A percentile compares a stretch with the other conserved stretches of the same genome.
phyloP scores from a whole-genome alignment of 768 basidiomycete genomes.

The Imleria badia region DNA sequence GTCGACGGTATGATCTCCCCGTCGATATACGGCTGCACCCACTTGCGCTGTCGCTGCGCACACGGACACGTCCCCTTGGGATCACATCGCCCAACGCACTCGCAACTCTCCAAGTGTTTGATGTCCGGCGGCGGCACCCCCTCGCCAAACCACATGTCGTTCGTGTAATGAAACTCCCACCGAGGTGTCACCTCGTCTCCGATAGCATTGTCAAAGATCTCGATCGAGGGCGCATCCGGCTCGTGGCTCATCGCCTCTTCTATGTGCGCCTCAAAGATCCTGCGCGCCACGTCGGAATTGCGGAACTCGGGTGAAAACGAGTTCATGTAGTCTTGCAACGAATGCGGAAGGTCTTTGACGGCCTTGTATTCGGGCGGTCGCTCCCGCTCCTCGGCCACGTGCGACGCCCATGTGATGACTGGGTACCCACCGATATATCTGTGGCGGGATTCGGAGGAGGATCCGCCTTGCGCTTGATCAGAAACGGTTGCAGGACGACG shows the following conservation, averaged over 20 bases:
- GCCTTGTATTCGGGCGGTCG: constrained; percentile 26
- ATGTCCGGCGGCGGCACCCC: constrained; percentile 67
- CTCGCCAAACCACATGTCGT: constrained; percentile 72
- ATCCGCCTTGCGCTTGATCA: not conserved
- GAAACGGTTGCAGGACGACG: not conserved
- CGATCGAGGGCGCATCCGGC: constrained; percentile 64
- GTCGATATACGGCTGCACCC: constrained; percentile 24
- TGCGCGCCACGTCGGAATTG: constrained; percentile 43
- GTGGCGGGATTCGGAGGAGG: not conserved
- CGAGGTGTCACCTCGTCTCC: constrained; percentile 70
- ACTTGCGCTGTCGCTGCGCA: constrained; percentile 51
- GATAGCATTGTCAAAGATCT: constrained; percentile 59
- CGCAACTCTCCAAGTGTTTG: constrained; percentile 60
- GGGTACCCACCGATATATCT: constrained; percentile 5
- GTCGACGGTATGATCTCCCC: constrained; percentile 26
- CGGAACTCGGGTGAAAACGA: constrained; percentile 42
- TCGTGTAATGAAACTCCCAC: constrained; percentile 89
- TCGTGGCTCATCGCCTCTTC: constrained; percentile 64
- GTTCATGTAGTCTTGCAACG: constrained; percentile 68
- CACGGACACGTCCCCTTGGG: constrained; percentile 74
- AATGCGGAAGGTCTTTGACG: constrained; percentile 56
- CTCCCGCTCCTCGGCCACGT: constrained; percentile 14
- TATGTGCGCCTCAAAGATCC: constrained; percentile 66
- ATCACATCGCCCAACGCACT: constrained; percentile 73
- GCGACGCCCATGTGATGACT: constrained; percentile 25